Evolutionary conservation across 1,284 basidiomycete species (phyloP).

Genomic region (Mycena sp.): DNA sequence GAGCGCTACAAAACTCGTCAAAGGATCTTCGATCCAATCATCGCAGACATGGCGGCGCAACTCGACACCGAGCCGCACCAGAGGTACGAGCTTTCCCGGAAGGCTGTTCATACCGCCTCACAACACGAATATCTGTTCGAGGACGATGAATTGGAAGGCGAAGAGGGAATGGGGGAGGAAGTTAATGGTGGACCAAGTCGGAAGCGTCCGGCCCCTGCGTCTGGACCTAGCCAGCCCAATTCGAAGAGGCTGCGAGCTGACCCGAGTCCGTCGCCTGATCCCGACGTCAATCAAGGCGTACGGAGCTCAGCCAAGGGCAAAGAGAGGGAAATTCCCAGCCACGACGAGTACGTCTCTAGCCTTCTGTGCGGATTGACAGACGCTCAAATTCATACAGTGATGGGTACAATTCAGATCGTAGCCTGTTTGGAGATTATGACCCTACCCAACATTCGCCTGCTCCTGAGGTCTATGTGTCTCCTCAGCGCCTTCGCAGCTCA

Average conservation of each 20-base stretch:
- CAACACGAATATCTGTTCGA: slow-evolving; percentile 2
- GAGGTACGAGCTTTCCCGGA: slow-evolving; percentile 34
- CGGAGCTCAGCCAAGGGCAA: slow-evolving; percentile 10
- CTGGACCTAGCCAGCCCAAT: slow-evolving; percentile 10
- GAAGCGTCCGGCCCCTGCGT: background rate
- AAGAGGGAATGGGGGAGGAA: slow-evolving; percentile 17
- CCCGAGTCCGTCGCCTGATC: background rate
- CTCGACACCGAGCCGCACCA: slow-evolving; percentile 13
- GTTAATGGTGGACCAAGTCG: background rate
- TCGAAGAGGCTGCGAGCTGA: slow-evolving; percentile 11
- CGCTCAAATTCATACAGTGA: slow-evolving; percentile 1
- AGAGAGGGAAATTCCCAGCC: slow-evolving; percentile 1
- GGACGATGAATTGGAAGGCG: slow-evolving; percentile 25
- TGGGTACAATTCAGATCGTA: slow-evolving; percentile 1
- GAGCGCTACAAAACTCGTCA: slow-evolving; percentile 76
- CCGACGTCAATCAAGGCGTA: background rate
- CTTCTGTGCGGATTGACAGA: background rate
- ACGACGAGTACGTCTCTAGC: slow-evolving; percentile 9
- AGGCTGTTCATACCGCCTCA: slow-evolving; percentile 16
- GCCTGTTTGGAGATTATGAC: slow-evolving; percentile 3
- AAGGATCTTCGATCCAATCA: slow-evolving; percentile 59
- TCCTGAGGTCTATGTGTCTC: background rate
- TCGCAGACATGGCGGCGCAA: slow-evolving; percentile 53
- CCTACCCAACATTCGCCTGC: background rate
- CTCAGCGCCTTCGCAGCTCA: background rate